Base-by-base conservation (phyloP, 495 filamentous ascomycete species). In the Lepraria neglecta region DNA sequence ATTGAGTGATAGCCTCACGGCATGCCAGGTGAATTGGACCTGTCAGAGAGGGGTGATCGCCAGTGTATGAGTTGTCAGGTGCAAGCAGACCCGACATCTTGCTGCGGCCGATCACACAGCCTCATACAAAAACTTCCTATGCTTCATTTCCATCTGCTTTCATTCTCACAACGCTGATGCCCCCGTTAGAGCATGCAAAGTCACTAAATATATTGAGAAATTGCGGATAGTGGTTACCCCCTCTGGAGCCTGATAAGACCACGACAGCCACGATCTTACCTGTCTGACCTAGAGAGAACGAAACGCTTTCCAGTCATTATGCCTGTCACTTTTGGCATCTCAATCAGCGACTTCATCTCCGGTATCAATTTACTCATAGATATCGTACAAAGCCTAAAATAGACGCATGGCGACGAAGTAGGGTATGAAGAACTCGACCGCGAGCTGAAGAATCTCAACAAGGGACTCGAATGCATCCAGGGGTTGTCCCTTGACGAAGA, bases 271-370 rank as follows among this genome's bases (percentile, higher is more conserved):
- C 24, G 24, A 24, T 24, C 24, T 24, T 24, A 24, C 24, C 24
- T 24, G 24, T 24, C 24, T 24, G 24, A 24, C 24, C 24, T 24
- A 24, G 24, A 24, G 2, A 24, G 24, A 24, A 10, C 35, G 35
- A 9, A 38, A 38, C 35, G 24, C 35, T 38, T 38, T 38, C 35
- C 35, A 38, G 35, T 38, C 35, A 38, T 38, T 38, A 38, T 38
- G 35, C 35, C 35, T 38, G 45, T 19, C 24, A 4, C 51, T 28
- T 55, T 38, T n/a, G 21, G 33, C 17, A 19, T 55, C 51, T 38
- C 33, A 4, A 31, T 55, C 21, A 15, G 51, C 51, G 33, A 55
- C 51, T 55, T 55, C 19, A 55, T 55, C 51, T 24, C 51, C 33
- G 51, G 28, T 38, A 19, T 55, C 51, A 38, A 55, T 38, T 12